Conservation (phyloP, 495 filamentous ascomycete genomes). For the Penicillium riverlandense region DNA sequence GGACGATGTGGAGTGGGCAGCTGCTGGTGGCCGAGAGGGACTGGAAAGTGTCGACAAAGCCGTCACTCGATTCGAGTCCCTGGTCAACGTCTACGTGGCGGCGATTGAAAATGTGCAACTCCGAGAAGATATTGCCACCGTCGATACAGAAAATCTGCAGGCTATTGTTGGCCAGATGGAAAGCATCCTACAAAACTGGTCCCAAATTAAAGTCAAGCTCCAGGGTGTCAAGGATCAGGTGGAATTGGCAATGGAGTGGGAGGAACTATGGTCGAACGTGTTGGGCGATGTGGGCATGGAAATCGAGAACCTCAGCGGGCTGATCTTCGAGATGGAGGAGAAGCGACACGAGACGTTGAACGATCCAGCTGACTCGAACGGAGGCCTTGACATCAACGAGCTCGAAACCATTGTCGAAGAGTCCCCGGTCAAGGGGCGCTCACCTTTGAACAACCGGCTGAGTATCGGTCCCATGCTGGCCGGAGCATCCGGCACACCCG, state of each 20-base stretch:
- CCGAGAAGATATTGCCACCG: conserved; percentile 65
- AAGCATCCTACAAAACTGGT: conserved; percentile 74
- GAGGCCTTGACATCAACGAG: conserved; percentile 75
- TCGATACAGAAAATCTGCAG: conserved; percentile 60
- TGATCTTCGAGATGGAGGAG: conserved; percentile 97
- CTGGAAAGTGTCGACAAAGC: conserved; percentile 84
- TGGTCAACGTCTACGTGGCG: conserved; percentile 83
- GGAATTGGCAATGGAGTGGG: conserved; percentile 97
- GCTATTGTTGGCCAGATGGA: conserved; percentile 82
- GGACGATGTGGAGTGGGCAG: conserved; percentile 97
- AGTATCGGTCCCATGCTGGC: conserved; percentile 56
- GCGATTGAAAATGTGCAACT: conserved; percentile 85
- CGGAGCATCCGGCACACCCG: conserved; percentile 47
- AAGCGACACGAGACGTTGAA: conserved; percentile 67
- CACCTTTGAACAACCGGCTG: conserved; percentile 52
- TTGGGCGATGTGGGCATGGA: conserved; percentile 90
- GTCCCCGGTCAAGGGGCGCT: conserved; percentile 50
- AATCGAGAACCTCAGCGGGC: conserved; percentile 69
- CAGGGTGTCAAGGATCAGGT: conserved; percentile 80
- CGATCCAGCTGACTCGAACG: conserved; percentile 46
- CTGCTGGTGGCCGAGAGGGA: conserved; percentile 82
- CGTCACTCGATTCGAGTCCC: conserved; percentile 72
- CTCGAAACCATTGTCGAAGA: conserved; percentile 94
- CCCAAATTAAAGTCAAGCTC: conserved; percentile 65
- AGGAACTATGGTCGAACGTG: conserved; percentile 90